A percentile compares a stretch with the other conserved stretches of the same genome.
Evolutionary conservation across 1,284 basidiomycete species (phyloP).

Genomic region (Ceratobasidium sp.): DNA sequence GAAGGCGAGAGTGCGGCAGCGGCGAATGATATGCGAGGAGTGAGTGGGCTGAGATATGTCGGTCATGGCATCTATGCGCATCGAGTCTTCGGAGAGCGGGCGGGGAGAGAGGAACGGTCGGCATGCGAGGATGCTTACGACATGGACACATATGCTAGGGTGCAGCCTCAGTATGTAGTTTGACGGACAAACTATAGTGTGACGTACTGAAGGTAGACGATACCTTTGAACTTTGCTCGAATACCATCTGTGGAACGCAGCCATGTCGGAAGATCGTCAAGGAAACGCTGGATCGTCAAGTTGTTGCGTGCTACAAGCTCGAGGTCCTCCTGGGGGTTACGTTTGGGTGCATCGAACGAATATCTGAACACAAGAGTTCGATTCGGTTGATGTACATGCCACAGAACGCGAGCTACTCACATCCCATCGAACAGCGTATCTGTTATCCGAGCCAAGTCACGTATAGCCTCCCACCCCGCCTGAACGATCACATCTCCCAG

Average conservation of each 20-base stretch:
- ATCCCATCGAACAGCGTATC: conserved; percentile 38
- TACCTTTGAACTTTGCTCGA: conserved; percentile 25
- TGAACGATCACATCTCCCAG: conserved; percentile 22
- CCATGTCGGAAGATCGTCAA: conserved; percentile 36
- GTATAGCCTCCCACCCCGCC: conserved; percentile 34
- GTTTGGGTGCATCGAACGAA: conserved; percentile 31
- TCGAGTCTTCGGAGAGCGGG: conserved; percentile 13
- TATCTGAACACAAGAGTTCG: background rate
- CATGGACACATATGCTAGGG: conserved; percentile 19
- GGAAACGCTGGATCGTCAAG: conserved; percentile 30
- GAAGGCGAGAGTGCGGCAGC: conserved; percentile 37
- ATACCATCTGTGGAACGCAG: conserved; percentile 28
- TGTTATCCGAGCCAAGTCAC: conserved; percentile 26
- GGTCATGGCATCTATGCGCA: background rate
- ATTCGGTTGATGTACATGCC: background rate
- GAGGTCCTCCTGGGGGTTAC: conserved; percentile 24
- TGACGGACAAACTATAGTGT: background rate
- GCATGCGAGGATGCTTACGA: conserved; percentile 26
- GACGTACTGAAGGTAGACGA: conserved; percentile 38
- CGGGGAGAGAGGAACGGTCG: conserved; percentile 27
- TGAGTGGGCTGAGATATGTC: conserved; percentile 2
- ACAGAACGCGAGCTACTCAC: background rate
- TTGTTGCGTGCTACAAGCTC: conserved; percentile 40
- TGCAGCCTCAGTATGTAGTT: background rate
- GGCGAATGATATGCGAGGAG: conserved; percentile 31